Evolutionary conservation across 2,329 filamentous ascomycete genomes (phyloP).

Genomic region (Cytospora schulzeri): DNA sequence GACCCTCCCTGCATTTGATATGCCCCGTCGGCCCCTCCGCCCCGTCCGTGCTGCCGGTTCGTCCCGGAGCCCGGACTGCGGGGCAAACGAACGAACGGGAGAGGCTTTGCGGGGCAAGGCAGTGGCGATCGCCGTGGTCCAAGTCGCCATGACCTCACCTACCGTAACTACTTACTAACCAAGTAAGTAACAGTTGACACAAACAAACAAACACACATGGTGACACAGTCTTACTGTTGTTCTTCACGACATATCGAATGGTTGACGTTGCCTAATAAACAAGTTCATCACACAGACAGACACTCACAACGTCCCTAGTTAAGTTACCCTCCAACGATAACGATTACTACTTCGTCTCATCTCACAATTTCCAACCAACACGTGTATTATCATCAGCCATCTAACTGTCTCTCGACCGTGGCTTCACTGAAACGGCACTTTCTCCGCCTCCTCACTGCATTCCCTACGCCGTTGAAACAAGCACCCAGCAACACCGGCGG

Average conservation of each 20-base stretch:
- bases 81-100: too few relatives aligned
- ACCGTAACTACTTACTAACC: too few relatives aligned
- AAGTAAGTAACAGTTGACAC: too few relatives aligned
- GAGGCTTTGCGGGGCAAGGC: neutral
- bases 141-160: neutral
- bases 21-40: neutral
- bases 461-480: constrained; percentile 11
- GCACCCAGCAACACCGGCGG: neutral
- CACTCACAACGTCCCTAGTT: too few relatives aligned
- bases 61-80: neutral
- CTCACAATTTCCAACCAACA: neutral
- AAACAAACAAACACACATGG: neutral
- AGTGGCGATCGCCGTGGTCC: neutral
- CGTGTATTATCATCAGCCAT: neutral
- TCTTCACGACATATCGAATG: too few relatives aligned
- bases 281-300: too few relatives aligned
- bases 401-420: constrained; percentile 1
- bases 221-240: too few relatives aligned
- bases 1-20: neutral
- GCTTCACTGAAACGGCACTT: constrained; percentile 16
- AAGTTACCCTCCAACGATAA: too few relatives aligned
- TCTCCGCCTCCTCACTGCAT: constrained; percentile 2
- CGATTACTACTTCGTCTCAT: neutral
- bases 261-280: too few relatives aligned
- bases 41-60: neutral